Base-by-base conservation (phyloP, 805 yeast species). In the Saturnispora gosingensis region DNA sequence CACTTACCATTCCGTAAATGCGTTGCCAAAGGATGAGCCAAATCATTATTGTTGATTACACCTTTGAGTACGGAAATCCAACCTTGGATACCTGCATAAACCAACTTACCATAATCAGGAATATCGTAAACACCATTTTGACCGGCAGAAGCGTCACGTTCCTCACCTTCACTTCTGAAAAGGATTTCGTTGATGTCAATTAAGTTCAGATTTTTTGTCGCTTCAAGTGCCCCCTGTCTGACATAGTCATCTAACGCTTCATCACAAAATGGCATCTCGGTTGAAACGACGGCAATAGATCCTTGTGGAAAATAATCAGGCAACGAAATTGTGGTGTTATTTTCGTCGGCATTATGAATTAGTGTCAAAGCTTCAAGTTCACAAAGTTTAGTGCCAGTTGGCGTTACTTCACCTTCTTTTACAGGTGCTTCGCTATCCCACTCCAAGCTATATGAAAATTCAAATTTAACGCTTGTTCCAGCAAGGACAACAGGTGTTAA, bases 1-100 rank as follows among this genome's bases (percentile, higher is more conserved):
- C 99, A 91, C 38, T 72, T 66, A 1, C 98, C 98, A 16, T 75
- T 73, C 59, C 98, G 74, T 55, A 91, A 71, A 64, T 91, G 93
- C 46, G 80, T 78, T 54, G 93, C 82, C 25, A 90, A 56, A 0
- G 97, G 90, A 62, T 88, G 95, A 0, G 90, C 93, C 27, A 91
- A 73, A 58, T 90, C 82, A 61, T 91, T 91, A 40, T 71, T 68
- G 62, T 74, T 72, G 24, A 89, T 82, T 2, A 88, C 76, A 28
- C 71, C 64, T 52, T 78, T 75, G 57, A 91, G 67, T 1, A 81
- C 83, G 0, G 88, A 73, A 45, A 82, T 78, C 96, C 96, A 91
- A 1, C 99, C 98, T 66, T 88, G 95, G 22, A 93, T 70, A 10
- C 99, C 99, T 40, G 96, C 90, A 66, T 88, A 91, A 0, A 81